Evolutionary conservation across 2,329 filamentous ascomycete genomes (phyloP).

Genomic region (Penicillium sp.): DNA sequence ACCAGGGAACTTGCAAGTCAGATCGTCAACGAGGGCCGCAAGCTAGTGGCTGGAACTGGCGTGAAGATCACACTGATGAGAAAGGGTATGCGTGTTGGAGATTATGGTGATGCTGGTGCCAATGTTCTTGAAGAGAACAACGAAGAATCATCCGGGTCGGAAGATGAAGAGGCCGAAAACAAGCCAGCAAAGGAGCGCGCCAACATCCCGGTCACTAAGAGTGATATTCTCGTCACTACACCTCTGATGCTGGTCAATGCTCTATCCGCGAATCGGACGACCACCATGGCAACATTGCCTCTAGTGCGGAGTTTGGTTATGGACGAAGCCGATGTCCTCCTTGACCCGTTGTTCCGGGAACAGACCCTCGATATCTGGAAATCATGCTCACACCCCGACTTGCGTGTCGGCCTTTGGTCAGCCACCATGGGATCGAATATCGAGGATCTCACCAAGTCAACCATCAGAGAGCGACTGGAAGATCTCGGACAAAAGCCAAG

Average conservation of each 20-base stretch:
- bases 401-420: constrained; percentile 85
- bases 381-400: constrained; percentile 66
- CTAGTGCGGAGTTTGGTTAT: constrained; percentile 73
- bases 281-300: constrained; percentile 56
- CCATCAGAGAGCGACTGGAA: constrained; percentile 57
- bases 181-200: constrained; percentile 29
- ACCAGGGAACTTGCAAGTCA: constrained; percentile 80
- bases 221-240: constrained; percentile 78
- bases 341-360: constrained; percentile 85
- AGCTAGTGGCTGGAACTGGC: constrained; percentile 73
- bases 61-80: constrained; percentile 78
- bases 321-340: constrained; percentile 92
- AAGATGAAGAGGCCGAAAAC: constrained; percentile 31
- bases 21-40: constrained; percentile 79
- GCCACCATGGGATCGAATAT: constrained; percentile 96
- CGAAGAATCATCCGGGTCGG: constrained; percentile 41
- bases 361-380: constrained; percentile 85
- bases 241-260: constrained; percentile 76
- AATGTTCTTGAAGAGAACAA: constrained; percentile 43
- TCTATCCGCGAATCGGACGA: constrained; percentile 53
- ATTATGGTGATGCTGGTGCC: constrained; percentile 42
- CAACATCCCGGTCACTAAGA: constrained; percentile 60
- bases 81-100: constrained; percentile 72
- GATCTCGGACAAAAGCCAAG: constrained; percentile 18
- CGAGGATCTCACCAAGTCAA: constrained; percentile 72